phyloP scores from a whole-genome alignment of 2,329 filamentous ascomycete species.

The Zymoseptoria pseudotritici region DNA sequence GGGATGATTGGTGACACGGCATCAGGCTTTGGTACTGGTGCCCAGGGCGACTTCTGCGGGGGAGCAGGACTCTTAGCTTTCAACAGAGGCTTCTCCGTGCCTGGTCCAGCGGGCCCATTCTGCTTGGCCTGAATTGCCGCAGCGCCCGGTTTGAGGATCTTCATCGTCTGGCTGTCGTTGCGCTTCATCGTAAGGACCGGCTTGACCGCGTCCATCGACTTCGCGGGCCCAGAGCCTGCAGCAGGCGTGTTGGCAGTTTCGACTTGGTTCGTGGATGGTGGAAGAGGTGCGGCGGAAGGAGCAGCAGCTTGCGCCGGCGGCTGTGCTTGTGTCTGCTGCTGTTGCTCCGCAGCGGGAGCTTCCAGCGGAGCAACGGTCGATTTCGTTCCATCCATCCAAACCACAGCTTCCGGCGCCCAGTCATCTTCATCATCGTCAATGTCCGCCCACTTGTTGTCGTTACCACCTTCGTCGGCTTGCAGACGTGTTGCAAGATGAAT shows the following conservation, averaged over 20 bases:
- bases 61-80: conserved; percentile 67
- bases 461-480: conserved; percentile 64
- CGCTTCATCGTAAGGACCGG: conserved; percentile 29
- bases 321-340: not conserved
- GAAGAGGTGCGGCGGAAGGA: conserved; percentile 4
- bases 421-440: conserved; percentile 85
- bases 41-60: conserved; percentile 87
- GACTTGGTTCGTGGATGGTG: conserved; percentile 10
- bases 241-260: conserved; percentile 11
- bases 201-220: conserved; percentile 21
- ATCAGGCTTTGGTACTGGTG: conserved; percentile 74
- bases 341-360: conserved; percentile 7
- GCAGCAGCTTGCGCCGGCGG: conserved; percentile 3
- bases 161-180: conserved; percentile 36
- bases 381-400: conserved; percentile 84
- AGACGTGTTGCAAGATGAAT: conserved; percentile 77
- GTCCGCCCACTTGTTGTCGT: conserved; percentile 80
- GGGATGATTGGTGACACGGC: conserved; percentile 66
- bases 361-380: conserved; percentile 60
- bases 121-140: conserved; percentile 32
- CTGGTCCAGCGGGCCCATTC: conserved; percentile 46
- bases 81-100: conserved; percentile 54
- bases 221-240: conserved; percentile 18
- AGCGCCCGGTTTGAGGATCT: conserved; percentile 43
- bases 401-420: conserved; percentile 76